Evolutionary conservation across 768 basidiomycete species (phyloP), one percentile per base, ranked within the genome.

Genomic region (Lactifluus pinguis): DNA sequence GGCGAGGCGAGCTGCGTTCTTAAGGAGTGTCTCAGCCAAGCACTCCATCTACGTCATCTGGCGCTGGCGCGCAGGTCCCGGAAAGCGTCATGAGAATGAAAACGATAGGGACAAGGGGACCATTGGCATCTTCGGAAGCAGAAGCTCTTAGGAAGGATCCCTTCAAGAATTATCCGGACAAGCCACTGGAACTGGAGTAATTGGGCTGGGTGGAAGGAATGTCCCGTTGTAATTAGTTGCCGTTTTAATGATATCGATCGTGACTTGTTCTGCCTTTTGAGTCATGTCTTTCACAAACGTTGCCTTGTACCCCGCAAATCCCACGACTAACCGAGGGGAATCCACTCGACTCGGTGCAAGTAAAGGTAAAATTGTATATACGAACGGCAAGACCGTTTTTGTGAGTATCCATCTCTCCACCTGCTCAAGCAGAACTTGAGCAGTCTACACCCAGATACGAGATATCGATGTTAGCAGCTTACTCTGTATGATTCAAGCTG

Each of bases 281-380:
- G 15, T 47, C 45, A 47, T 84, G 83, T 81, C 76, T 14, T 83
- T 75, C 71, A 80, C 76, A 63, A 75, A 72, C 68, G 72, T 74
- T 29, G 76, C 74, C 10, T 62, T 85, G 30, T 88, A 82, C 68
- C 80, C 89, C n/a, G 79, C 83, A 67, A 87, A 84, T 67, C 89
- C 89, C 2, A 72, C 71, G 30, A 88, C 89, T 7, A 74, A 80
- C 39, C 78, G 92, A 42, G 87, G 89, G 19, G 73, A 75, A 56
- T 78, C 85, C 6, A 88, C 86, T 19, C 92, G 89, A 73, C 80
- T 94, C 47, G 82, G 83, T 61, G 79, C 80, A 57, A 80, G 72
- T 73, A 89, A 85, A 74, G 88, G 81, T 72, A 95, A 89, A 77
- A 75, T 97, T 63, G 80, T 90, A 15, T 97, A 98, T 66, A 80